Conservation (phyloP, 106 monocot genomes). For the Gastrodia elata region DNA sequence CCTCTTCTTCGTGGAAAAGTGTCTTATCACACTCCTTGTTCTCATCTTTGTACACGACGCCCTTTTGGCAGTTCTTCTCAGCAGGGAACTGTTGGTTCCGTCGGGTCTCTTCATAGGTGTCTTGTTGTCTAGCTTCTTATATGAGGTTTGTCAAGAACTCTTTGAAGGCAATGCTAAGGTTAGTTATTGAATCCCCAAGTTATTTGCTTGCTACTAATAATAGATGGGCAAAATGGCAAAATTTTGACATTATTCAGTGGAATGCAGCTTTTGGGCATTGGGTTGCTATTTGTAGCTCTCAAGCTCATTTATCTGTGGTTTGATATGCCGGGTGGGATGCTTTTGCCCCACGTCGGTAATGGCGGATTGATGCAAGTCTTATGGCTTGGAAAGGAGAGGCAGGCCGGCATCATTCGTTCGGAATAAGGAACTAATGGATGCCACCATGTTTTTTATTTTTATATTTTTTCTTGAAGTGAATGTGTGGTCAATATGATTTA, state of each 20-base stretch:
- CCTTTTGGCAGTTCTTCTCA: constrained; percentile 23
- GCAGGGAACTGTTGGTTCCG: constrained; percentile 47
- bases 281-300: constrained; percentile 26
- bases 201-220: not conserved
- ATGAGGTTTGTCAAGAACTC: constrained; percentile 35
- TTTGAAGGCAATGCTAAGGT: constrained; percentile 25
- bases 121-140: constrained; percentile 28
- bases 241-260: not conserved
- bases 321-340: constrained; percentile 16
- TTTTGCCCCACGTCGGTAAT: constrained; percentile 45
- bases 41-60: constrained; percentile 28
- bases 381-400: constrained; percentile 34
- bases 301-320: constrained; percentile 23
- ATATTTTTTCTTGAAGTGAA: too few species aligned
- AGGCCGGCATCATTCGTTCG: not conserved
- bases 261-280: constrained; percentile 21
- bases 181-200: not conserved
- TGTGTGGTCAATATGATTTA: too few species aligned
- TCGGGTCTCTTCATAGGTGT: constrained; percentile 46
- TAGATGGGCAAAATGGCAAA: not conserved
- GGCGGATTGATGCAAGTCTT: constrained; percentile 70
- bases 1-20: constrained; percentile 25
- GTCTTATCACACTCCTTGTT: constrained; percentile 18
- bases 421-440: not conserved
- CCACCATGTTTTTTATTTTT: too few species aligned